Evolutionary conservation across 2,329 filamentous ascomycete species (phyloP).

Genomic region (Fusarium sp.): DNA sequence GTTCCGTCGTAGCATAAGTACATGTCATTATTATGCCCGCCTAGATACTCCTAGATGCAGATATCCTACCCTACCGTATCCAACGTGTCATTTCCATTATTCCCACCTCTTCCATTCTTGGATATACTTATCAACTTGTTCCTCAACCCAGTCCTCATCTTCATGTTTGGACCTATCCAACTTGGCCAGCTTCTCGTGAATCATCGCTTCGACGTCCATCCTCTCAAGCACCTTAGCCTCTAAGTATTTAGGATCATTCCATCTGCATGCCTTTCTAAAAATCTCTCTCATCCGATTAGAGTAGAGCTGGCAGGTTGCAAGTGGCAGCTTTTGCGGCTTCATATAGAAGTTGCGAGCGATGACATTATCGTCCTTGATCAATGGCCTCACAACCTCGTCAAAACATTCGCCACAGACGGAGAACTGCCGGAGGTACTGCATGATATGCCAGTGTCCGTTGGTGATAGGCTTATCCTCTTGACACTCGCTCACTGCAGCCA

Average conservation of each 20-base stretch:
- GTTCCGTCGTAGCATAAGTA: constrained; percentile 36
- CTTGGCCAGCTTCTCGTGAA: constrained; percentile 65
- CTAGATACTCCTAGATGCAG: constrained; percentile 39
- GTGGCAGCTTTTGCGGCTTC: constrained; percentile 66
- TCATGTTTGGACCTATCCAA: constrained; percentile 54
- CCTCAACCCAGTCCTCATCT: constrained; percentile 55
- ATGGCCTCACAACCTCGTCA: constrained; percentile 80
- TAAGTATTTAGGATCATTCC: constrained; percentile 75
- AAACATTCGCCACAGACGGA: constrained; percentile 92
- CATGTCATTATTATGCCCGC: constrained; percentile 37
- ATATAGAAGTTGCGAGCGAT: constrained; percentile 76
- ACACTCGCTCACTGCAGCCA: constrained; percentile 73
- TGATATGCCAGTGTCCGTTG: constrained; percentile 80
- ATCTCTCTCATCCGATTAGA: constrained; percentile 81
- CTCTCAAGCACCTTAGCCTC: constrained; percentile 68
- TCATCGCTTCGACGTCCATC: constrained; percentile 69
- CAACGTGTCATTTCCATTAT: constrained; percentile 50
- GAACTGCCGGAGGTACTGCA: constrained; percentile 79
- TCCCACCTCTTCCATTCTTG: constrained; percentile 71
- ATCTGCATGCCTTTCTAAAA: constrained; percentile 75
- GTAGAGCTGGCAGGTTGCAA: constrained; percentile 81
- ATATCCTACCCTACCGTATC: constrained; percentile 8
- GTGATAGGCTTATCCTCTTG: constrained; percentile 70
- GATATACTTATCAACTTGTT: constrained; percentile 62
- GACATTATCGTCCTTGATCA: constrained; percentile 63